Base-by-base conservation (phyloP, 371 early-diverging fungal genomes). In the Apophysomyces variabilis region DNA sequence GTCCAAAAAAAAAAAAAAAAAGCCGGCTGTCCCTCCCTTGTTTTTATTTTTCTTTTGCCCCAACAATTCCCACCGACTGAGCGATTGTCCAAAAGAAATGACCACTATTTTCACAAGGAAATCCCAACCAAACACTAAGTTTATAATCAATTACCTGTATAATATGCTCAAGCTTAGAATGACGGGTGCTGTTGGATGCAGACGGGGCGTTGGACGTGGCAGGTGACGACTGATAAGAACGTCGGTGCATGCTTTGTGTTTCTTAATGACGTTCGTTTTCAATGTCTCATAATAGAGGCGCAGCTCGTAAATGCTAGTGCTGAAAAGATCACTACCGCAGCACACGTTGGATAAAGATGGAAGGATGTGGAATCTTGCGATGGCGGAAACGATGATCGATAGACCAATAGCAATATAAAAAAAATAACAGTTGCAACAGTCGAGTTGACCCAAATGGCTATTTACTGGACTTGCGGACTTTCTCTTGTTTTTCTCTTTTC, bases 111-210 rank as follows among this genome's bases (percentile, higher is more conserved):
- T 26, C 32, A 26, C 32, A 26, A 3, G 32, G 3, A 26, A 26
- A 26, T 26, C 32, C 32, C 32, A 26, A 26, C 32, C 32, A 26
- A 26, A 26, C 3, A 26, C 32, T 3, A 26, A 26, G 3, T 26
- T 26, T 26, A 26, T 26, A 26, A 26, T 26, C 32, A 26, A 16
- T 62, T 68, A 77, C 77, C 65, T 77, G 77, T 57, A 74, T 77
- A 65, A 77, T 74, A 44, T 74, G 77, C 59, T 77, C 77, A 66
- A 77, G 38, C 60, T 77, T 77, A 1, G 72, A 68, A 56, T 74
- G 69, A 50, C 77, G 71, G 54, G 74, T 69, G 43, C 46, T 64
- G 41, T 50, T 5, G 39, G 43, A 39, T 4, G 60, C 44, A 60
- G 60, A 35, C 44, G 32, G 43, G 54, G 60, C 66, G 16, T 21